These are phyloP conservation scores for Trichoderma polysporum DNA, from an alignment of 2,329 filamentous ascomycete genomes.

Conservation along the genomic window DNA sequence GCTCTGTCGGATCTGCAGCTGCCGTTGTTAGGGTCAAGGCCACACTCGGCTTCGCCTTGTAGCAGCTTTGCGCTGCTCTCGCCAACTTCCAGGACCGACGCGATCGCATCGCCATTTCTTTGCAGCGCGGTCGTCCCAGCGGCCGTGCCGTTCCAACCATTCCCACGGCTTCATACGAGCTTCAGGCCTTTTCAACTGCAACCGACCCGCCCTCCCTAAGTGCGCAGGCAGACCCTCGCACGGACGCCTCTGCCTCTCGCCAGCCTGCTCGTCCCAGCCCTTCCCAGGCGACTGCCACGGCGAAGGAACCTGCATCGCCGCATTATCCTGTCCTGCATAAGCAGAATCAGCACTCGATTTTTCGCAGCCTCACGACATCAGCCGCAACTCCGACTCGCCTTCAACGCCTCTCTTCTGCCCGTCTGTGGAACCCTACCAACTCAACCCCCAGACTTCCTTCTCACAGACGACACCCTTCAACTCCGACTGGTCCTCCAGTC, in stretches of 20 bases:
- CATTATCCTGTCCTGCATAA: constrained; percentile 9
- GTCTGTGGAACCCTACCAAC: constrained; percentile 62
- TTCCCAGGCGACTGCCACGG: background rate
- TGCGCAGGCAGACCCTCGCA: constrained; percentile 30
- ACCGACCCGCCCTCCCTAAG: constrained; percentile 32
- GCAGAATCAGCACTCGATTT: constrained; percentile 33
- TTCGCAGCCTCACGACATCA: constrained; percentile 43
- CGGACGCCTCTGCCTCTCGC: constrained; percentile 30
- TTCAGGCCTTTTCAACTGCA: constrained; percentile 29
- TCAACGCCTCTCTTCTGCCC: constrained; percentile 45
- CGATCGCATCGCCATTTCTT: constrained; percentile 30
- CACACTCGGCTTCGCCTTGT: background rate
- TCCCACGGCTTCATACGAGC: constrained; percentile 52
- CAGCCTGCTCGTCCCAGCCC: constrained; percentile 34
- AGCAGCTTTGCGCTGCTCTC: constrained; percentile 5
- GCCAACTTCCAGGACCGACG: constrained; percentile 26
- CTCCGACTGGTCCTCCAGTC: constrained; percentile 53
- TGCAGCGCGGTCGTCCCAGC: constrained; percentile 46
- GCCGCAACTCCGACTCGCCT: constrained; percentile 1
- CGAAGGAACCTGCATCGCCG: background rate
- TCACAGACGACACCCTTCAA: constrained; percentile 50
- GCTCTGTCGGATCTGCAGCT: background rate
- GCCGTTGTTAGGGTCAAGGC: background rate
- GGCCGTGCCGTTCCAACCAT: constrained; percentile 43
- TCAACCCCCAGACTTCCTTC: constrained; percentile 49